phyloP scores from a whole-genome alignment of 73 alveolate genomes.

The Tetrahymena borealis region DNA sequence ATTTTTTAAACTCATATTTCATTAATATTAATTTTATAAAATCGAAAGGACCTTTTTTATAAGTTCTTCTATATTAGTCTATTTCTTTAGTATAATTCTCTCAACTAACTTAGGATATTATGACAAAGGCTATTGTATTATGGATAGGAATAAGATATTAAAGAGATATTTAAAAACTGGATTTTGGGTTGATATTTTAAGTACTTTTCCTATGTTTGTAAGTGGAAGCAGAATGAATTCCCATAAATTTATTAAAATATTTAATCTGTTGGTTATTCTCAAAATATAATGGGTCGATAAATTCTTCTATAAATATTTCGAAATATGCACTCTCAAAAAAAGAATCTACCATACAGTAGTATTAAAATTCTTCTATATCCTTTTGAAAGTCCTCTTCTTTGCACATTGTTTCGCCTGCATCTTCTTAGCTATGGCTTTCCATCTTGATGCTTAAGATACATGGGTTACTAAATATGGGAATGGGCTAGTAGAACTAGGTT shows the following conservation, averaged over 20 bases:
- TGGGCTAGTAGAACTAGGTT: not conserved
- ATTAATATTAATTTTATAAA: not conserved
- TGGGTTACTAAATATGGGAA: not conserved
- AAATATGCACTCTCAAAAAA: not conserved
- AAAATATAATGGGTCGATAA: not conserved
- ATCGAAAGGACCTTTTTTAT: not conserved
- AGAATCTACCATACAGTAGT: not conserved
- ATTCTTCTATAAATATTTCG: not conserved
- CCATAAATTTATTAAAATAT: not conserved
- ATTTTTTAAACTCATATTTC: not conserved
- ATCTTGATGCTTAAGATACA: not conserved
- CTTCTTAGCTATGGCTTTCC: not conserved
- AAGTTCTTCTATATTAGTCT: not conserved
- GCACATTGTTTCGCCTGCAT: not conserved
- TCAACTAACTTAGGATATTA: slow-evolving; percentile 10
- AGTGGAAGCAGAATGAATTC: not conserved
- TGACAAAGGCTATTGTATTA: not conserved
- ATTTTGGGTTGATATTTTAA: slow-evolving; percentile 18
- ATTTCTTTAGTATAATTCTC: not conserved
- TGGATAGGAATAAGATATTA: slow-evolving; percentile 16
- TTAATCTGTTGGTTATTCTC: not conserved
- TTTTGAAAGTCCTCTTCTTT: not conserved
- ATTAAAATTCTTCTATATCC: not conserved
- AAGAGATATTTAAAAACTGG: slow-evolving; percentile 12
- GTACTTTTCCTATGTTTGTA: slow-evolving; percentile 13